phyloP scores from a whole-genome alignment of 257 asterid species.

The Nemophila menziesii region DNA sequence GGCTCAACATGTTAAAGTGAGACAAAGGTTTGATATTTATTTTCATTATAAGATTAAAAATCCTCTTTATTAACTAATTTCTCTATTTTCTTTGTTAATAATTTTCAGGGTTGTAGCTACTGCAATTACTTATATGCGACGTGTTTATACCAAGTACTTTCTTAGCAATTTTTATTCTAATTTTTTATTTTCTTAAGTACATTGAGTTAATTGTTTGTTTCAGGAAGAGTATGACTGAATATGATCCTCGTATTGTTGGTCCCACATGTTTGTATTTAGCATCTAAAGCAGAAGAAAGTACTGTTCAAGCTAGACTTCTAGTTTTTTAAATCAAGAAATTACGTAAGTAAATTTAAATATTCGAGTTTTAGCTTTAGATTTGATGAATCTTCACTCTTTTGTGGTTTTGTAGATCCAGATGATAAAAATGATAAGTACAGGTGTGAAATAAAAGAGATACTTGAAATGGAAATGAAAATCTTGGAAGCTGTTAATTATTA shows the following conservation, averaged over 20 bases:
- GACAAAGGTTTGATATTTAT: conserved; percentile 59
- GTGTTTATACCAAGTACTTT: conserved; percentile 63
- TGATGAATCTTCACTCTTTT: background rate
- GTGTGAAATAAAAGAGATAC: conserved; percentile 78
- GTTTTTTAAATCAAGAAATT: conserved; percentile 76
- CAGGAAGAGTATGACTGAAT: conserved; percentile 86
- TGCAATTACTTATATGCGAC: conserved; percentile 89
- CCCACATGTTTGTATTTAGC: conserved; percentile 95
- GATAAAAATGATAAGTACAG: conserved; percentile 74
- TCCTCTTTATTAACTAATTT: background rate
- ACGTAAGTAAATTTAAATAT: conserved; percentile 28
- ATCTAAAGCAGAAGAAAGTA: conserved; percentile 96
- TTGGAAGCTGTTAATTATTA: conserved; percentile 91
- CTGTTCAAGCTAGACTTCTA: conserved; percentile 79
- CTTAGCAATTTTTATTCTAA: conserved; percentile 9
- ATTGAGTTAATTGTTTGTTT: background rate
- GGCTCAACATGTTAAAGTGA: conserved; percentile 80
- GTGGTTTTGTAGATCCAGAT: conserved; percentile 50
- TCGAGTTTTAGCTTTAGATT: background rate
- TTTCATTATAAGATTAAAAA: background rate
- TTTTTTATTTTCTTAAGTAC: background rate
- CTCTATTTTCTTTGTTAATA: background rate
- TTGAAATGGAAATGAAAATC: conserved; percentile 96
- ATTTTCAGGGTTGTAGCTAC: conserved; percentile 93
- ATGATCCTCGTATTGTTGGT: conserved; percentile 89